phyloP scores from a whole-genome alignment of 306 rosid genomes.

The Pyrus communis region DNA sequence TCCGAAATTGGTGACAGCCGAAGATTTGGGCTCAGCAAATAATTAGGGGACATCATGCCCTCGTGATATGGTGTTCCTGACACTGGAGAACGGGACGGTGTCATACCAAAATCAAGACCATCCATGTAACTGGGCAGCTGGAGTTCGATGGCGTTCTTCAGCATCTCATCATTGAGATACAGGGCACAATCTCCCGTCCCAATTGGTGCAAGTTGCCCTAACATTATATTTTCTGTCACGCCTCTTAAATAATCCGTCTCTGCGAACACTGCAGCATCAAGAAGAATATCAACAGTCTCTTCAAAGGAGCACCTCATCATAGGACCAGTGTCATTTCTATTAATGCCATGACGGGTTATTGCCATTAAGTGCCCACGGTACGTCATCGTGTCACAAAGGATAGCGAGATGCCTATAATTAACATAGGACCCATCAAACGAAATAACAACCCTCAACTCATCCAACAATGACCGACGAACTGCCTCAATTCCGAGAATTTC shows the following conservation, averaged over 20 bases:
- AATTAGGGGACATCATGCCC: slow-evolving; percentile 93
- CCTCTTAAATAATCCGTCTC: slow-evolving; percentile 87
- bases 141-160: slow-evolving; percentile 94
- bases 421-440: slow-evolving; percentile 98
- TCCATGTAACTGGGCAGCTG: slow-evolving; percentile 97
- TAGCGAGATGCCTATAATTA: slow-evolving; percentile 90
- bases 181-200: slow-evolving; percentile 89
- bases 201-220: slow-evolving; percentile 96
- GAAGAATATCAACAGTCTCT: slow-evolving; percentile 95
- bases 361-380: slow-evolving; percentile 99
- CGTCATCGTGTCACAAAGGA: slow-evolving; percentile 98
- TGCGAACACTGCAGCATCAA: slow-evolving; percentile 93
- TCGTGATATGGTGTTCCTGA: slow-evolving; percentile 93
- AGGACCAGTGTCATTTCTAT: slow-evolving; percentile 93
- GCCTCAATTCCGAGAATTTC: slow-evolving; percentile 99
- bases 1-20: slow-evolving; percentile 75
- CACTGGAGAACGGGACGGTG: slow-evolving; percentile 86
- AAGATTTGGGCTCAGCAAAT: slow-evolving; percentile 85
- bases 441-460: slow-evolving; percentile 89
- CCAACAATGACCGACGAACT: slow-evolving; percentile 78
- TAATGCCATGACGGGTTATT: slow-evolving; percentile 96
- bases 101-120: slow-evolving; percentile 96
- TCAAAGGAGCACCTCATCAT: slow-evolving; percentile 99
- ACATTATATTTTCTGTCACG: slow-evolving; percentile 92
- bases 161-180: slow-evolving; percentile 89